A percentile compares a stretch with the other conserved stretches of the same genome.
phyloP scores from a whole-genome alignment of 805 yeast genomes.

The Candida nemodendra region DNA sequence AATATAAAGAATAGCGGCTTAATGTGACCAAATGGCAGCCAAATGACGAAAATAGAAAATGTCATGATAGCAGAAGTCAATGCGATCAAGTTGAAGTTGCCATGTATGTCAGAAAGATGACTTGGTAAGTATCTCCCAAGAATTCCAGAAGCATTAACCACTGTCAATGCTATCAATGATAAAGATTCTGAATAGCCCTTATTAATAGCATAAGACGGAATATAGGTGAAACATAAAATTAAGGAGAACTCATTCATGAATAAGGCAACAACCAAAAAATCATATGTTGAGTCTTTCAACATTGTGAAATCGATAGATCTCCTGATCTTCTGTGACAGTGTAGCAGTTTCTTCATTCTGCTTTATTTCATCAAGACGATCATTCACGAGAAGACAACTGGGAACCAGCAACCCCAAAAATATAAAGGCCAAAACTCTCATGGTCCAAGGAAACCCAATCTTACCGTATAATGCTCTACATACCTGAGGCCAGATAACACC shows the following conservation, averaged over 20 bases:
- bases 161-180: slow-evolving; percentile 43
- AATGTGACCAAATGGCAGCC: slow-evolving; percentile 63
- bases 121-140: slow-evolving; percentile 48
- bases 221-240: slow-evolving; percentile 51
- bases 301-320: slow-evolving; percentile 38
- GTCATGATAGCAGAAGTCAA: slow-evolving; percentile 39
- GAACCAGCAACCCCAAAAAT: slow-evolving; percentile 31
- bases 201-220: slow-evolving; percentile 55
- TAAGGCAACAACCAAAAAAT: slow-evolving; percentile 39
- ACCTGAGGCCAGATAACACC: slow-evolving; percentile 56
- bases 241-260: slow-evolving; percentile 52
- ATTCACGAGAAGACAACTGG: slow-evolving; percentile 34
- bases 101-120: slow-evolving; percentile 42
- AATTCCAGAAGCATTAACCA: slow-evolving; percentile 43
- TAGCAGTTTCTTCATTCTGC: slow-evolving; percentile 13
- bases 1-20: slow-evolving; percentile 48
- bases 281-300: slow-evolving; percentile 43
- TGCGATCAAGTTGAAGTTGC: slow-evolving; percentile 43
- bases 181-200: slow-evolving; percentile 44
- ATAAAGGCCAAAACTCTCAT: slow-evolving; percentile 52
- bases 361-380: slow-evolving; percentile 28
- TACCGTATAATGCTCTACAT: slow-evolving; percentile 46
- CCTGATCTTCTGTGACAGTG: slow-evolving; percentile 18
- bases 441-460: slow-evolving; percentile 61
- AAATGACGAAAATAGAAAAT: slow-evolving; percentile 45